Conservation (phyloP, 208 protist species). For the Crithidia bombi region DNA sequence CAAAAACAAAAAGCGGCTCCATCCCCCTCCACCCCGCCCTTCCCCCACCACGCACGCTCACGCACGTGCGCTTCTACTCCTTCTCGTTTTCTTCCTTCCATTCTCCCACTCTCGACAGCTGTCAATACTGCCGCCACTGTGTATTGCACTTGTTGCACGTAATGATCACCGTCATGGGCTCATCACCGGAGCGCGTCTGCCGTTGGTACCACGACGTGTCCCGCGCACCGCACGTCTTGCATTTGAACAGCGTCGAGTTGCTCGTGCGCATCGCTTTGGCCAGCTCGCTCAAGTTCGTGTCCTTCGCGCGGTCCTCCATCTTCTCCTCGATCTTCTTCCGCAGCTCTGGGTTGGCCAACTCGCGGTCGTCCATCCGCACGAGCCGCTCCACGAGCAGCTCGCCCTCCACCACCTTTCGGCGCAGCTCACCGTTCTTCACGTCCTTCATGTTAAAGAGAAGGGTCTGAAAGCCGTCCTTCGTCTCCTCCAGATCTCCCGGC, state of each 20-base stretch:
- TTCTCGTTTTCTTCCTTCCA: background rate
- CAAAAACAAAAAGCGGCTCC: too few relatives aligned
- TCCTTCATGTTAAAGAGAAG: slow-evolving; percentile 75
- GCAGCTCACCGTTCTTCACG: slow-evolving; percentile 66
- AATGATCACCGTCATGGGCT: slow-evolving; percentile 98
- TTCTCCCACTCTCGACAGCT: background rate
- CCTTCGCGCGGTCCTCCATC: slow-evolving; percentile 75
- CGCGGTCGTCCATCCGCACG: slow-evolving; percentile 69
- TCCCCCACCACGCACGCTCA: too few relatives aligned
- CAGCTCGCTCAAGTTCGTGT: slow-evolving; percentile 84
- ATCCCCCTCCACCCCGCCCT: too few relatives aligned
- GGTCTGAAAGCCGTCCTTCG: slow-evolving; percentile 72
- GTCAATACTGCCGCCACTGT: slow-evolving; percentile 72
- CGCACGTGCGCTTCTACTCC: too few relatives aligned
- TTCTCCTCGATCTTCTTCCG: slow-evolving; percentile 62
- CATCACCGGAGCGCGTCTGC: slow-evolving; percentile 97
- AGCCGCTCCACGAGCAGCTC: slow-evolving; percentile 73
- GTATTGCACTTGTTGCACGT: slow-evolving; percentile 92
- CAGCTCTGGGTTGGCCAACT: slow-evolving; percentile 82
- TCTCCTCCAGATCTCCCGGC: slow-evolving; percentile 47
- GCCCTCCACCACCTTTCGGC: slow-evolving; percentile 58
- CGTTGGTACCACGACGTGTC: slow-evolving; percentile 94
- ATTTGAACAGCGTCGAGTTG: slow-evolving; percentile 84
- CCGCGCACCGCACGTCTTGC: slow-evolving; percentile 80
- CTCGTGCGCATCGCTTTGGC: slow-evolving; percentile 63